Conservation (phyloP, 495 filamentous ascomycete genomes). For the Pyrenopolyporus hunteri region DNA sequence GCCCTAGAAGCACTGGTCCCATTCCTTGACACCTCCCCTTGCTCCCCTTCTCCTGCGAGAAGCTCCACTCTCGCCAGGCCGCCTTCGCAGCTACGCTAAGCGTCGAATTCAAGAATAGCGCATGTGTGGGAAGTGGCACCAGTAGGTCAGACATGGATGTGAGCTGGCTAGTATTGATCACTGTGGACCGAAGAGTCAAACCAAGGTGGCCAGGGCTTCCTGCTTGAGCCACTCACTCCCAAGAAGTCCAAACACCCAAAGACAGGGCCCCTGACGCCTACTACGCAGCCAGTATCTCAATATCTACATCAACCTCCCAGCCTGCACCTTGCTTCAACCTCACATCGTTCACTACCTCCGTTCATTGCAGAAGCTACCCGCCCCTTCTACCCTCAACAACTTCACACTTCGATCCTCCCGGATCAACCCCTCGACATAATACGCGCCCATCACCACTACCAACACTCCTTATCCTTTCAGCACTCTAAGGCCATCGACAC, state of each 20-base stretch:
- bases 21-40: slow-evolving; percentile 40
- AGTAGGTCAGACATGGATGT: slow-evolving; percentile 42
- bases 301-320: slow-evolving; percentile 47
- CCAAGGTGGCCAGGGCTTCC: slow-evolving; percentile 33
- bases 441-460: slow-evolving; percentile 21
- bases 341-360: slow-evolving; percentile 35
- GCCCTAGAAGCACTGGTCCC: slow-evolving; percentile 42
- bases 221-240: slow-evolving; percentile 41
- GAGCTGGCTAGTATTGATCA: slow-evolving; percentile 42
- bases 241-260: slow-evolving; percentile 41
- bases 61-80: slow-evolving; percentile 38
- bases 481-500: slow-evolving; percentile 17
- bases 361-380: slow-evolving; percentile 27
- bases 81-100: slow-evolving; percentile 44
- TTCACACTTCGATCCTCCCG: no score
- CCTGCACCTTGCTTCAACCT: slow-evolving; percentile 34
- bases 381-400: slow-evolving; percentile 27
- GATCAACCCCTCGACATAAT: slow-evolving; percentile 27
- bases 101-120: slow-evolving; percentile 46
- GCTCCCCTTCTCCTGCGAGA: slow-evolving; percentile 23
- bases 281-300: no score
- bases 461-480: slow-evolving; percentile 18
- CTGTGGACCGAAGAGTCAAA: slow-evolving; percentile 39
- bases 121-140: slow-evolving; percentile 41
- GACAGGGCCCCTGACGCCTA: slow-evolving; percentile 33